Evolutionary conservation across 495 filamentous ascomycete species (phyloP).

Genomic region (Daldinia grandis): DNA sequence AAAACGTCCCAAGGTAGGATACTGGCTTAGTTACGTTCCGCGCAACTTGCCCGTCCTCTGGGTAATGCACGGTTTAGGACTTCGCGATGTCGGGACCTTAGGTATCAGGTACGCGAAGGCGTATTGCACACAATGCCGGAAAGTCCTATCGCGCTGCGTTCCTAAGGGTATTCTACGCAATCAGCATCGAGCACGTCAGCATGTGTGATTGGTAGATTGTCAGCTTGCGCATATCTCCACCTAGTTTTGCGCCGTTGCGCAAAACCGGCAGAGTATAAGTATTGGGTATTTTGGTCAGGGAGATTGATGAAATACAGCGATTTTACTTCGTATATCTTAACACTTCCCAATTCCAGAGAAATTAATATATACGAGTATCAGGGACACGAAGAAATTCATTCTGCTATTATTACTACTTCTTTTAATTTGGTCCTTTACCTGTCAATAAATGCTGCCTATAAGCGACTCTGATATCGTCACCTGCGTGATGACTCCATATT

Average conservation of each 20-base stretch:
- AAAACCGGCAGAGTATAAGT: constrained; percentile 43
- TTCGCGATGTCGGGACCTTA: constrained; percentile 13
- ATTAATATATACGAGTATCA: constrained; percentile 1
- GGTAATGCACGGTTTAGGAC: constrained; percentile 1
- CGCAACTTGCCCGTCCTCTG: background rate
- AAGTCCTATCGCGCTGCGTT: constrained; percentile 18
- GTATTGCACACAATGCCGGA: constrained; percentile 22
- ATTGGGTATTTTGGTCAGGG: constrained; percentile 7
- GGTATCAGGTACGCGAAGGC: constrained; percentile 24
- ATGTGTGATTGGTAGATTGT: constrained; percentile 36
- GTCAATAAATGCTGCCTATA: constrained; percentile 40
- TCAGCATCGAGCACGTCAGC: constrained; percentile 35
- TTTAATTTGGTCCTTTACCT: constrained; percentile 2
- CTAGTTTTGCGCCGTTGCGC: constrained; percentile 45
- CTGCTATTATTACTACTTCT: constrained; percentile 1
- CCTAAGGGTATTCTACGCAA: constrained; percentile 32
- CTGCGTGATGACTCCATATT: constrained; percentile 43
- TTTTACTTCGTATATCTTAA: constrained; percentile 12
- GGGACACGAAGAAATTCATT: background rate
- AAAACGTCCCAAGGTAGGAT: background rate
- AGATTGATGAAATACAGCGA: background rate
- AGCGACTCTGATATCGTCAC: constrained; percentile 24
- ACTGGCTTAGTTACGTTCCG: constrained; percentile 2
- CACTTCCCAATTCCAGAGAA: constrained; percentile 5
- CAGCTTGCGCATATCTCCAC: constrained; percentile 42